Conservation (phyloP, 192 early-diverging fungal species). For the Podila epicladia region DNA sequence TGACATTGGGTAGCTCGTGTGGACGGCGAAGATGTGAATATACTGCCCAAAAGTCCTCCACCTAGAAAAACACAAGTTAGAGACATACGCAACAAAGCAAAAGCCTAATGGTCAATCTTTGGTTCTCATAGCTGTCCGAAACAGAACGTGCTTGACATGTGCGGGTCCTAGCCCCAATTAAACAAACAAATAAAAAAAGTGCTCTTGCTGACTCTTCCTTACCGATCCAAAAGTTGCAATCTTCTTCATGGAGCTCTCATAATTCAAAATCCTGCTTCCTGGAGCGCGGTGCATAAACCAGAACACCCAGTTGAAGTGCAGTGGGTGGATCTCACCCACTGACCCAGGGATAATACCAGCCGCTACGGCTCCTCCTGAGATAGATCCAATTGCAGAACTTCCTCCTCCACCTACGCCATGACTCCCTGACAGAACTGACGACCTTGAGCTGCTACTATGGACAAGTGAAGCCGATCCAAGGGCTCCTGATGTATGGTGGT, state of each 20-base stretch:
- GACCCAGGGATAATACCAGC: background rate
- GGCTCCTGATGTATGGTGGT: background rate
- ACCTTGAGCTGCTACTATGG: background rate
- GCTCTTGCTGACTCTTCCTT: constrained; percentile 6
- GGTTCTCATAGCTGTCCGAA: too few relatives aligned
- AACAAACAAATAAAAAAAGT: background rate
- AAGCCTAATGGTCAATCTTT: too few relatives aligned
- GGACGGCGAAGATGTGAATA: constrained; percentile 86
- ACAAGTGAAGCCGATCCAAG: background rate
- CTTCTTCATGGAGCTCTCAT: constrained; percentile 88
- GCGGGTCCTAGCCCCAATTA: background rate
- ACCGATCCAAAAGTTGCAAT: constrained; percentile 84
- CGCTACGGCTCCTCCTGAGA: background rate
- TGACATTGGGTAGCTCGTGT: constrained; percentile 83
- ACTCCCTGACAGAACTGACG: too few relatives aligned
- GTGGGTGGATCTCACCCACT: constrained; percentile 58
- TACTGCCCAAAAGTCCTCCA: constrained; percentile 84
- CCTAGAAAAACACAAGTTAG: constrained; percentile 32
- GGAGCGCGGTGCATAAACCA: constrained; percentile 96
- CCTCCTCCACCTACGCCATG: background rate
- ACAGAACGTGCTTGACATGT: too few relatives aligned
- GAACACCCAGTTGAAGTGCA: constrained; percentile 89
- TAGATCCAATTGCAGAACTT: constrained; percentile 1
- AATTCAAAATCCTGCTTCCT: constrained; percentile 86
- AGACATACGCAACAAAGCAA: too few relatives aligned